phyloP scores from a whole-genome alignment of 805 yeast species.

The Scheffersomyces lignosus region DNA sequence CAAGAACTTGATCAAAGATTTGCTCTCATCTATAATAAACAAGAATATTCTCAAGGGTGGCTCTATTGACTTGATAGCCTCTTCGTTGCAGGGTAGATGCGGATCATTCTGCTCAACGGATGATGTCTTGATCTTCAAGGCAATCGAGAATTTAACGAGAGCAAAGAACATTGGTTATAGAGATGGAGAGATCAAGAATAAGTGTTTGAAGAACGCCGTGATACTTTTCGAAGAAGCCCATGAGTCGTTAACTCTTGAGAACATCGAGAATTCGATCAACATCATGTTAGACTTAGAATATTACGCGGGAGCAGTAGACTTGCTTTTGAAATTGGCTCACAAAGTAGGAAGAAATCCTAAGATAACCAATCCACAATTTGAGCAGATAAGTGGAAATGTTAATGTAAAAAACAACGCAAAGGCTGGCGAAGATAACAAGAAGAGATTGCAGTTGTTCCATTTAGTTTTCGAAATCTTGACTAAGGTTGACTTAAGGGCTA shows the following conservation, averaged over 20 bases:
- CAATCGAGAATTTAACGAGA: conserved; percentile 84
- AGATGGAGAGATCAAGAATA: conserved; percentile 67
- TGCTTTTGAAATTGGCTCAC: conserved; percentile 73
- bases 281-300: conserved; percentile 77
- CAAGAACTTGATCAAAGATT: conserved; percentile 73
- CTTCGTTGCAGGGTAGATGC: conserved; percentile 86
- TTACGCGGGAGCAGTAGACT: conserved; percentile 83
- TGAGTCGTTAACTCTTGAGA: conserved; percentile 73
- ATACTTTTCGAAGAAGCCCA: conserved; percentile 76
- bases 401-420: conserved; percentile 7
- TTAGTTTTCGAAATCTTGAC: conserved; percentile 74
- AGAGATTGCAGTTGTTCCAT: conserved; percentile 50
- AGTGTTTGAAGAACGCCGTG: conserved; percentile 72
- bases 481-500: conserved; percentile 65
- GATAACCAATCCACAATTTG: conserved; percentile 4
- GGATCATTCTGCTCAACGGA: conserved; percentile 92
- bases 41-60: conserved; percentile 89
- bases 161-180: conserved; percentile 74
- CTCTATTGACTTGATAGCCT: conserved; percentile 86
- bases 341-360: conserved; percentile 43
- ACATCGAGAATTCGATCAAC: conserved; percentile 74
- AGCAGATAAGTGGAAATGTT: not conserved
- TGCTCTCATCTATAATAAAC: conserved; percentile 85
- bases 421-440: conserved; percentile 16
- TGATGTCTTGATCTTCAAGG: conserved; percentile 91